Base-by-base conservation (phyloP, 1,139 yeast genomes). In the Debaryomyces coudertii region DNA sequence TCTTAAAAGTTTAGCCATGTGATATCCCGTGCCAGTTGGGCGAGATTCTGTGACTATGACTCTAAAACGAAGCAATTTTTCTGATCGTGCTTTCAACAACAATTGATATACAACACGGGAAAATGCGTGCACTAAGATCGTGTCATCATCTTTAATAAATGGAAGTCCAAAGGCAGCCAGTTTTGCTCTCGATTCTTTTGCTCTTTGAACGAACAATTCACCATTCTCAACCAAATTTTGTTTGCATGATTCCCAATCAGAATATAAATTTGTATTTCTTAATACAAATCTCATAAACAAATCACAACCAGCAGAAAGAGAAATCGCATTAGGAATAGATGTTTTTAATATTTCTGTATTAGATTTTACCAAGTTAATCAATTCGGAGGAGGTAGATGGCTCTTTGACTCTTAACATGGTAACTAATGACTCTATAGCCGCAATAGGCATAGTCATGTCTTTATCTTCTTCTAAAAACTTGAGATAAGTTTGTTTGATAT, bases 371-470 rank as follows among this genome's bases (percentile, higher is more conserved):
- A 90, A 73, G 46, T 83, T 87, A 62, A 90, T 92, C 60, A 93
- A 79, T 64, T 95, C 99, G 1, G 97, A 88, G 2, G 97, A 89
- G 0, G 99, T 95, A 4, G 90, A 79, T 2, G 97, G 97, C 62
- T 90, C 90, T 56, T 90, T 86, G 43, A 84, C 81, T 52, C 85
- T 77, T 35, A 95, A 71, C 70, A 93, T 79, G 5, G 95, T 87
- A 24, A 93, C 96, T 44, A 95, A 73, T 16, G 97, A 84, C 67
- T 93, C 98, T 60, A 95, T 95, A 43, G 99, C 99, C 43, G 99
- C 99, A 35, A 95, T 89, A 4, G 99, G 99, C 98, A 92, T 95
- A 9, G 99, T 92, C 85, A 95, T 88, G 46, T 93, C 98, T 20
- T 87, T 77, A 66, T 93, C 97, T 47, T 90, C 96, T 53, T 79